These are phyloP conservation scores for Thraustochytrium sp. DNA, from an alignment of 352 stramenopile genomes.

Conservation along the genomic window DNA sequence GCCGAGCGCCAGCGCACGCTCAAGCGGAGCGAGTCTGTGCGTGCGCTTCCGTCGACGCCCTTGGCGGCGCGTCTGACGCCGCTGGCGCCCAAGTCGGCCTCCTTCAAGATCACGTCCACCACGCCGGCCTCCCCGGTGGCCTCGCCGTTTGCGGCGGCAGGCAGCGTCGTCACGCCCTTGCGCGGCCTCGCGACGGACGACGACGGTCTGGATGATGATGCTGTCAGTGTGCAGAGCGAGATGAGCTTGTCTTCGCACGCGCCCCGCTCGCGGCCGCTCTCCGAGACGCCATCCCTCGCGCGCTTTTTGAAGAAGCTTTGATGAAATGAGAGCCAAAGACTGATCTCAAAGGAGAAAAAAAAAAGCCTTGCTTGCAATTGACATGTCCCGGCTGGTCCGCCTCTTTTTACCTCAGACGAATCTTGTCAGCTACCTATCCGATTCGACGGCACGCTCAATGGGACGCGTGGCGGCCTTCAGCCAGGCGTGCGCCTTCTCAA, in stretches of 20 bases:
- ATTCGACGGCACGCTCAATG: neutral
- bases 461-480: neutral
- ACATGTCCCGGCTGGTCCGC: too few relatives aligned
- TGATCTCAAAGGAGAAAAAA: too few relatives aligned
- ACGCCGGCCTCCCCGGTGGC: too few relatives aligned
- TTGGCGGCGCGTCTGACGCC: neutral
- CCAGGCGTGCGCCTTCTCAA: neutral
- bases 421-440: neutral
- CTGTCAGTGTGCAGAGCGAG: neutral
- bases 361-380: too few relatives aligned
- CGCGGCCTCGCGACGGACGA: too few relatives aligned
- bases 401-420: too few relatives aligned
- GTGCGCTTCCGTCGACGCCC: neutral
- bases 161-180: too few relatives aligned
- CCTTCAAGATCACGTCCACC: too few relatives aligned
- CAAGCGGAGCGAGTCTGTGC: neutral
- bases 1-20: neutral
- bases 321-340: too few relatives aligned
- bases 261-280: neutral
- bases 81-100: neutral
- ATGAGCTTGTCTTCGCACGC: neutral
- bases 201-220: too few relatives aligned
- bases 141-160: too few relatives aligned
- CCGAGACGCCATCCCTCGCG: neutral
- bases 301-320: neutral